These are phyloP conservation scores for Trematosphaeria pertusa DNA, from an alignment of 2,329 filamentous ascomycete genomes.

Conservation along the genomic window DNA sequence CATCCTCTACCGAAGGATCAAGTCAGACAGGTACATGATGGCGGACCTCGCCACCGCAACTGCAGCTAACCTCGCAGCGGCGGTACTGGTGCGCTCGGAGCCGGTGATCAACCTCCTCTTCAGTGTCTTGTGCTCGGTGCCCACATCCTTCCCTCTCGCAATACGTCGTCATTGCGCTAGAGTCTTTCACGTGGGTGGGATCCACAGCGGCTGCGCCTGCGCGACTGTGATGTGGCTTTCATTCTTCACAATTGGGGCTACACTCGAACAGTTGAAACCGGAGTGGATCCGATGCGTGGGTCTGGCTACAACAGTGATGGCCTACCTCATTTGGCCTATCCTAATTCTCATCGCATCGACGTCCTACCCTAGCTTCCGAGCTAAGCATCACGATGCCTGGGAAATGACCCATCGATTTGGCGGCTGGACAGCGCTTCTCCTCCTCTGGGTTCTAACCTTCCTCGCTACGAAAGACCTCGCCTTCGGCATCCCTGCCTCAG, in stretches of 20 bases:
- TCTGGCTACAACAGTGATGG: constrained; percentile 32
- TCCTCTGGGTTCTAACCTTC: constrained; percentile 44
- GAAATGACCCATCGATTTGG: constrained; percentile 47
- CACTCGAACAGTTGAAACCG: constrained; percentile 39
- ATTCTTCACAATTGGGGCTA: constrained; percentile 49
- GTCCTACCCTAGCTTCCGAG: constrained; percentile 41
- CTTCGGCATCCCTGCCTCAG: constrained; percentile 18
- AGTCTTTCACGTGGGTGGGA: constrained; percentile 47
- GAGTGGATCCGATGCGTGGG: constrained; percentile 22
- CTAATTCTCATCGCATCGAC: constrained; percentile 38
- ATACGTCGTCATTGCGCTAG: constrained; percentile 43
- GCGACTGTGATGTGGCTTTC: constrained; percentile 53
- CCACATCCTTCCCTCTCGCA: constrained; percentile 35
- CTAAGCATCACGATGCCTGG: constrained; percentile 43
- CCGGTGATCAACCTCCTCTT: constrained; percentile 47
- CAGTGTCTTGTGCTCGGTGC: constrained; percentile 43
- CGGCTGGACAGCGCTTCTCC: constrained; percentile 45
- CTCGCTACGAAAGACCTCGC: constrained; percentile 35
- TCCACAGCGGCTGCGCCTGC: constrained; percentile 46
- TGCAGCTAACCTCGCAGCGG: constrained; percentile 45
- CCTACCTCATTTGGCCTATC: constrained; percentile 38
- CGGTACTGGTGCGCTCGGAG: constrained; percentile 45
- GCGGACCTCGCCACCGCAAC: constrained; percentile 44
- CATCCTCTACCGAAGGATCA: constrained; percentile 31
- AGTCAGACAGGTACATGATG: constrained; percentile 28